Evolutionary conservation across 306 rosid genomes (phyloP).

Genomic region (Cajanus cajan): DNA sequence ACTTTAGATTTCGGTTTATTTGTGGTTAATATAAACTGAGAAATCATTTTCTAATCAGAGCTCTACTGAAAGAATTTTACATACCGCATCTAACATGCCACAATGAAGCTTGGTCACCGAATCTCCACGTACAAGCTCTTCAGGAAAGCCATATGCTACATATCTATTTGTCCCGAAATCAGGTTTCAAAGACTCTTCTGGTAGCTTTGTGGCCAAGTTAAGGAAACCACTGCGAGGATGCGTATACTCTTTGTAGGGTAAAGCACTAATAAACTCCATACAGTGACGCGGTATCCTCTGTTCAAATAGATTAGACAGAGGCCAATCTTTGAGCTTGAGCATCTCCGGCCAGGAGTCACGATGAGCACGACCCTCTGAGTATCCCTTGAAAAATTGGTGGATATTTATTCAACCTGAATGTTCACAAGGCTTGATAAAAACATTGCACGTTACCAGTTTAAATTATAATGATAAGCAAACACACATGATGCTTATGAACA

Average conservation of each 20-base stretch:
- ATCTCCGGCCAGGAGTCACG: conserved; percentile 61
- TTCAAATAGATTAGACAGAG: conserved; percentile 58
- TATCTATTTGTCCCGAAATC: no score
- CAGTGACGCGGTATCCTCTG: conserved; percentile 63
- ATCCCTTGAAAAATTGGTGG: no score
- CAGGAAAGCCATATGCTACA: conserved; percentile 59
- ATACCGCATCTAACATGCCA: conserved; percentile 76
- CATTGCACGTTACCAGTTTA: not conserved
- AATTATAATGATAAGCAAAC: not conserved
- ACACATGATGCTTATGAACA: not conserved
- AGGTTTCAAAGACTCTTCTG: no score
- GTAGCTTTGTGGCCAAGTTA: conserved; percentile 51
- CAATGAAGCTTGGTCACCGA: conserved; percentile 78
- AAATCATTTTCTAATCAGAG: not conserved
- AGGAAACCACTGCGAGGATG: conserved; percentile 49
- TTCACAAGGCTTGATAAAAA: conserved; percentile 4
- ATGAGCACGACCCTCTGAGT: no score
- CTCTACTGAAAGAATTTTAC: not conserved
- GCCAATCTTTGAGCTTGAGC: conserved; percentile 73
- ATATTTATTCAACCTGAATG: no score
- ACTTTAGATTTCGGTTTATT: not conserved
- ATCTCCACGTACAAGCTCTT: conserved; percentile 72
- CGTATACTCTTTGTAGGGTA: conserved; percentile 65
- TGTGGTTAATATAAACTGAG: not conserved
- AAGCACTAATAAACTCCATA: conserved; percentile 48